phyloP scores from a whole-genome alignment of 140 eudicot species.

The Cichorium intybus region DNA sequence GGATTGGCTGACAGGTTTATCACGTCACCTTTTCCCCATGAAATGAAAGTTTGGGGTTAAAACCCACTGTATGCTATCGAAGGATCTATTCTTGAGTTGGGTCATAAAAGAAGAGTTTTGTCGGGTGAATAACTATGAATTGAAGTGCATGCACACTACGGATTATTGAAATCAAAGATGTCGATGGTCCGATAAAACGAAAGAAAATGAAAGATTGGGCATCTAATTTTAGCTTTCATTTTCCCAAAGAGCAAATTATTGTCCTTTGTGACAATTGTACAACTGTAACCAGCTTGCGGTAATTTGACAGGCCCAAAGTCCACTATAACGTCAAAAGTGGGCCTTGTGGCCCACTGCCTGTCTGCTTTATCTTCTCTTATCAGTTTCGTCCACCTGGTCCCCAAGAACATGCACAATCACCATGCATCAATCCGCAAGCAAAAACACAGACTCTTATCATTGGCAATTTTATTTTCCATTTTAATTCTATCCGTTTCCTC shows the following conservation, averaged over 20 bases:
- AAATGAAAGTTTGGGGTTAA: neutral
- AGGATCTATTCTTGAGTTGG: neutral
- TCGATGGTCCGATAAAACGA: neutral
- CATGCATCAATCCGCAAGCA: constrained; percentile 18
- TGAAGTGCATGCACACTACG: constrained; percentile 5
- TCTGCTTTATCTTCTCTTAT: constrained; percentile 13
- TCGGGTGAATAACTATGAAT: neutral
- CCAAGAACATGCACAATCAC: constrained; percentile 24
- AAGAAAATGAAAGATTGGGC: neutral
- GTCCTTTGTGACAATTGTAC: constrained; percentile 19
- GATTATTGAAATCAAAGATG: neutral
- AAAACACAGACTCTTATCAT: neutral
- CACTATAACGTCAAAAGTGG: constrained; percentile 10
- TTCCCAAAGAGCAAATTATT: constrained; percentile 4
- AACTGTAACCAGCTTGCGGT: constrained; percentile 34
- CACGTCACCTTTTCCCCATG: neutral
- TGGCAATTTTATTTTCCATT: neutral
- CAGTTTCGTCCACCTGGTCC: constrained; percentile 25
- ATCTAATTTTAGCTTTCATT: neutral
- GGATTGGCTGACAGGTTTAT: neutral
- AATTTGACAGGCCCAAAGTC: constrained; percentile 30
- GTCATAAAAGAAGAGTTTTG: neutral
- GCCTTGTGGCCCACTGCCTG: constrained; percentile 24
- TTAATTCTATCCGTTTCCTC: constrained; percentile 12
- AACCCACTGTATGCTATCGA: constrained; percentile 1